Percentiles rank a stretch among this genome's conserved stretches.
phyloP scores from a whole-genome alignment of 768 basidiomycete genomes.

The Boletellus ananiceps region DNA sequence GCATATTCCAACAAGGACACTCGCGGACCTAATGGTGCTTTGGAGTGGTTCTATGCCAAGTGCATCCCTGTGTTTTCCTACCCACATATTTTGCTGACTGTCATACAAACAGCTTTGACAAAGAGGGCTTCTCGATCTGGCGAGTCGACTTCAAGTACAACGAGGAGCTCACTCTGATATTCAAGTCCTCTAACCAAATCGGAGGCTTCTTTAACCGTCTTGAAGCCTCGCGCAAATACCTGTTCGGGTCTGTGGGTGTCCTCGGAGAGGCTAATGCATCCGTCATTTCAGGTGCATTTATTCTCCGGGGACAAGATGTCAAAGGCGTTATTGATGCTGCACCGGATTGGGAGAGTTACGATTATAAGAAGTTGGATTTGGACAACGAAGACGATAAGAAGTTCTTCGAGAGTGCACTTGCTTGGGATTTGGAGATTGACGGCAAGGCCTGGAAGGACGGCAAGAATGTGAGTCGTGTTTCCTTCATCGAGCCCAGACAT shows the following conservation, averaged over 20 bases:
- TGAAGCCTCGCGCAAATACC: conserved; percentile 94
- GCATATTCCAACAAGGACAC: conserved; percentile 99
- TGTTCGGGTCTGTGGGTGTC: conserved; percentile 91
- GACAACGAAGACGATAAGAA: conserved; percentile 69
- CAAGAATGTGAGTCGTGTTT: conserved; percentile 66
- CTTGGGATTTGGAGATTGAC: conserved; percentile 88
- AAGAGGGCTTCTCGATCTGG: conserved; percentile 86
- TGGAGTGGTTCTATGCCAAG: conserved; percentile 98
- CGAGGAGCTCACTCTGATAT: conserved; percentile 83
- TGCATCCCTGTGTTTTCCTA: conserved; percentile 33
- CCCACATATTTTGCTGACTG: conserved; percentile 2
- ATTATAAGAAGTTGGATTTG: conserved; percentile 73
- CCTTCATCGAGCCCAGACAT: background rate
- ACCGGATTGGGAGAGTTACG: conserved; percentile 91
- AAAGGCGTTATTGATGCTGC: conserved; percentile 71
- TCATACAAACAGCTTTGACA: conserved; percentile 61
- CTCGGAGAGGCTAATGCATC: conserved; percentile 77
- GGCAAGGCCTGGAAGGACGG: conserved; percentile 91
- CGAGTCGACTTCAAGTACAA: conserved; percentile 97
- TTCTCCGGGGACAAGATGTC: conserved; percentile 76
- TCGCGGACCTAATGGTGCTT: conserved; percentile 67
- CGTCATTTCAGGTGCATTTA: conserved; percentile 75
- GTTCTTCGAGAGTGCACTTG: conserved; percentile 89
- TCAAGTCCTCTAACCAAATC: conserved; percentile 94
- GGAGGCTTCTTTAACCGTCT: conserved; percentile 97